These are phyloP conservation scores for Leptodermis oblonga DNA, from an alignment of 257 asterid genomes.

Conservation along the genomic window DNA sequence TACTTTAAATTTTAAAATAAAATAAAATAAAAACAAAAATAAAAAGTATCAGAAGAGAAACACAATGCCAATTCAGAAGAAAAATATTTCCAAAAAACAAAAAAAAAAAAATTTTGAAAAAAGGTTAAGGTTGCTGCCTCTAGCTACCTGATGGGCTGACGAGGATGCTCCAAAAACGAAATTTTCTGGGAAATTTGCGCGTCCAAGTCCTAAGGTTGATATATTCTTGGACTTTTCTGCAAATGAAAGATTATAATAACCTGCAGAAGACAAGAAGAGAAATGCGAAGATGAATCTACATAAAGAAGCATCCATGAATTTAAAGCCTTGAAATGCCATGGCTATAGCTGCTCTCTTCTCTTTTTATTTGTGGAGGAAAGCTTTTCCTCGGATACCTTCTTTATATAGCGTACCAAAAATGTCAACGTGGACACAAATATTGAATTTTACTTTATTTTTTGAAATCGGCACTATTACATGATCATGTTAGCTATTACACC, in stretches of 20 bases:
- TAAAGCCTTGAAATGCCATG: neutral
- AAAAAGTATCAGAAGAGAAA: neutral
- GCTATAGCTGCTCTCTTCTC: neutral
- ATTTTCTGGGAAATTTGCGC: slow-evolving; percentile 9
- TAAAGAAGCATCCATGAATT: neutral
- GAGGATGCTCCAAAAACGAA: slow-evolving; percentile 23
- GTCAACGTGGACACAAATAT: too few relatives aligned
- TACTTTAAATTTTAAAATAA: too few relatives aligned
- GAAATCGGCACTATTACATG: too few relatives aligned
- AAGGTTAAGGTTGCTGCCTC: too few relatives aligned
- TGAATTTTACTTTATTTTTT: too few relatives aligned
- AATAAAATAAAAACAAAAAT: too few relatives aligned
- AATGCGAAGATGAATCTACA: neutral
- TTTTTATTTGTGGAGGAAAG: neutral
- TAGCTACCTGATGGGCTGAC: slow-evolving; percentile 17
- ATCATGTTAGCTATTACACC: too few relatives aligned
- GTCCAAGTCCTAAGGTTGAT: neutral
- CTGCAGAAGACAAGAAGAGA: neutral
- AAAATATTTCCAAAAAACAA: too few relatives aligned
- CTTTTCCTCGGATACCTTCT: neutral
- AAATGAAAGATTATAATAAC: neutral
- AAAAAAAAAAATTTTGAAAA: too few relatives aligned
- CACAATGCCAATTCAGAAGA: too few relatives aligned
- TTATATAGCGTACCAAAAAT: too few relatives aligned
- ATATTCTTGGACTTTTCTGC: neutral